A percentile compares a stretch with the other conserved stretches of the same genome.
These are phyloP conservation scores for Medicago ruthenica DNA, from an alignment of 306 rosid genomes.

Conservation along the genomic window DNA sequence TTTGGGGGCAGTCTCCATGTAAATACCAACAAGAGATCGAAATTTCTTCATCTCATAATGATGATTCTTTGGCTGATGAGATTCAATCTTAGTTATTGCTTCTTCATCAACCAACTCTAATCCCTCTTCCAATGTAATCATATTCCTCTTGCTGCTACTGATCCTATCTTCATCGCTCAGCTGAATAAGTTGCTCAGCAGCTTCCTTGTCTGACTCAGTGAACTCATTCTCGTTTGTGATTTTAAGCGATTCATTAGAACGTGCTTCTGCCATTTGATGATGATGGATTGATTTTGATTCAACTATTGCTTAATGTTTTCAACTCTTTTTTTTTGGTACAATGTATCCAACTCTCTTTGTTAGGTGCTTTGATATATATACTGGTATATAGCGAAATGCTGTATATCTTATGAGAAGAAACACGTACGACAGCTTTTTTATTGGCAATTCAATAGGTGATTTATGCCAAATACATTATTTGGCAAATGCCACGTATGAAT, in stretches of 20 bases:
- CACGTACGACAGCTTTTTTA: no score
- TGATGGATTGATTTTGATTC: neutral
- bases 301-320: neutral
- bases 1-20: conserved; percentile 47
- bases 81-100: conserved; percentile 40
- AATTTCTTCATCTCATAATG: conserved; percentile 43
- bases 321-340: no score
- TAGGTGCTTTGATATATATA: no score
- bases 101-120: conserved; percentile 45
- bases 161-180: conserved; percentile 42
- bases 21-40: conserved; percentile 57
- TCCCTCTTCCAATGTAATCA: neutral
- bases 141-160: conserved; percentile 39
- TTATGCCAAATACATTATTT: no score
- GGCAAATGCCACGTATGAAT: no score
- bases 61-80: conserved; percentile 30
- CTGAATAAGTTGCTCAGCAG: conserved; percentile 58
- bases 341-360: neutral
- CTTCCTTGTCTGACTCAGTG: conserved; percentile 51
- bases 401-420: no score
- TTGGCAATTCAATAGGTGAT: no score
- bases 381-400: no score
- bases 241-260: neutral
- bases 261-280: conserved; percentile 35
- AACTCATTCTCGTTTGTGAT: conserved; percentile 9